Evolutionary conservation across 2,329 filamentous ascomycete genomes (phyloP), one percentile per base, ranked within the genome.

Genomic region (Teratosphaeriaceae sp.): DNA sequence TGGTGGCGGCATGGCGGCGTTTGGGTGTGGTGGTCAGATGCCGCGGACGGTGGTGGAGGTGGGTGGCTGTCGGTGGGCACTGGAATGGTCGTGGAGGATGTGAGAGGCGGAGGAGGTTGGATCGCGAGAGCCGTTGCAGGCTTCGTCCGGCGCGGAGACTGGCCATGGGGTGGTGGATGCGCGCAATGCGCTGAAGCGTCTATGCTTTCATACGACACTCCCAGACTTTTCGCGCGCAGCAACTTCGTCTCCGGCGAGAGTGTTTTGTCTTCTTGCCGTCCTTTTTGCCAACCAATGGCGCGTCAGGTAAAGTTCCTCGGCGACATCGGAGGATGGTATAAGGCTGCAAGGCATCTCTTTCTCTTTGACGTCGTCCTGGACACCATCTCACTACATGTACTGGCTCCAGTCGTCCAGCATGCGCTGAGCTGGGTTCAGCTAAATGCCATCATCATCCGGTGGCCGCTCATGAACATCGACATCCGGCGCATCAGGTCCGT

Each of bases 1-100:
- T 71, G 12, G 59, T 38, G 29, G 58, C 56, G 18, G 57, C 62
- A 23, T 57, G 57, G 19, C 51, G 49, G 15, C 48, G 29, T 22
- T 47, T 30, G 40, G 37, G 43, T 7, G 50, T 44, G 1, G 54
- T 53, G 15, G 52, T 55, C 38, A 61, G 45, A 22, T 54, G 44
- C 36, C 57, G 56, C 11, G 58, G 54, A 18, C 49, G 52, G 27
- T 55, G 56, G 30, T 54, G 47, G 38, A 54, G 29, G 39, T 48
- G 31, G 42, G 42, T 38, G 3, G 39, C 23, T 22, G 44, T 22
- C 15, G 47, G 39, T 22, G 44, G 38, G 30, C 42, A 43, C 44
- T 30, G 40, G 34, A 44, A 36, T 40, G 40, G 20, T 34, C 37
- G 39, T n/a, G 26, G 29, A 20, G 34, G 31, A 19, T 39, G n/a